A percentile compares a stretch with the other conserved stretches of the same genome.
Evolutionary conservation across 2,329 filamentous ascomycete genomes (phyloP).

Genomic region (Ophiocordyceps camponoti-rufipedis): DNA sequence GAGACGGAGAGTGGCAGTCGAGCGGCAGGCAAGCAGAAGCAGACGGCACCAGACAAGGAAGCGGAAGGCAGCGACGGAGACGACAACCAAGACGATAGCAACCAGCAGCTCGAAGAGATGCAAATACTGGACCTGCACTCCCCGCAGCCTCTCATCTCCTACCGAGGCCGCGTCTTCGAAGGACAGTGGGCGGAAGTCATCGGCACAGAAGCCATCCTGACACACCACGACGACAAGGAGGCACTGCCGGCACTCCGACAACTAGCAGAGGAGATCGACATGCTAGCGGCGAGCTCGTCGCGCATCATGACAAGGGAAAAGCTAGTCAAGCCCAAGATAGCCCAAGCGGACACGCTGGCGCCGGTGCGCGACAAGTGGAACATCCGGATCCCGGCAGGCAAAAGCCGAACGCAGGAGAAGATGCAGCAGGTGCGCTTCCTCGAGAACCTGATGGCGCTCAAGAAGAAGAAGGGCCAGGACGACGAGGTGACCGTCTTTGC

Average conservation of each 20-base stretch:
- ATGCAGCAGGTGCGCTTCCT: slow-evolving; percentile 38
- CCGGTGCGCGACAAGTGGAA: slow-evolving; percentile 23
- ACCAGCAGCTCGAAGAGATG: slow-evolving; percentile 23
- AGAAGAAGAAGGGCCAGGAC: slow-evolving; percentile 42
- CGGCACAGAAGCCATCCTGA: slow-evolving; percentile 69
- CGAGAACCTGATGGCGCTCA: slow-evolving; percentile 45
- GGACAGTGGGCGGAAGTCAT: slow-evolving; percentile 70
- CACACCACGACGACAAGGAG: slow-evolving; percentile 17
- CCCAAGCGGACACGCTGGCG: slow-evolving; percentile 15
- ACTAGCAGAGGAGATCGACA: slow-evolving; percentile 38
- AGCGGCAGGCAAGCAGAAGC: slow-evolving; percentile 8
- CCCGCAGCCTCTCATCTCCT: slow-evolving; percentile 57
- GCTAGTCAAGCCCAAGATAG: slow-evolving; percentile 30
- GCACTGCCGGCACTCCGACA: slow-evolving; percentile 23
- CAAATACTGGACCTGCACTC: slow-evolving; percentile 77
- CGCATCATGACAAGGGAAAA: slow-evolving; percentile 38
- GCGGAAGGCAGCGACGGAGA: neutral
- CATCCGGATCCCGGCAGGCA: slow-evolving; percentile 25
- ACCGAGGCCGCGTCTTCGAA: slow-evolving; percentile 59
- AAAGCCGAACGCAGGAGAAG: slow-evolving; percentile 27
- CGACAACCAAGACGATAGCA: slow-evolving; percentile 1
- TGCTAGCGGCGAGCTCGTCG: slow-evolving; percentile 48
- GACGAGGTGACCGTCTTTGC: slow-evolving; percentile 47
- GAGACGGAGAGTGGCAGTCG: neutral
- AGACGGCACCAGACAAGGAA: slow-evolving; percentile 5